Evolutionary conservation across 1,284 basidiomycete species (phyloP).

Genomic region (Volvariella volvacea): DNA sequence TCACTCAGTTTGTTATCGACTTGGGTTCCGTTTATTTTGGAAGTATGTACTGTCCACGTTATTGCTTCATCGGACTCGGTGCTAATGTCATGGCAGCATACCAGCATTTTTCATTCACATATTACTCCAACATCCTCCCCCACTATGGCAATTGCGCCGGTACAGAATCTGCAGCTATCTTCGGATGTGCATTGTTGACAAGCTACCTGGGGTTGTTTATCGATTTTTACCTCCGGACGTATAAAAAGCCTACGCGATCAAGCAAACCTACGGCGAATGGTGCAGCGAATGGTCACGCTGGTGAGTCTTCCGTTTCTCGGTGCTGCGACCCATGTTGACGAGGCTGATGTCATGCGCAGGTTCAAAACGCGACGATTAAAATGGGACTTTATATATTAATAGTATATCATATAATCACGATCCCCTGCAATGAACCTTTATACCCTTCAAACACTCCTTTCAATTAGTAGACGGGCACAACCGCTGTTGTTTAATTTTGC

Average conservation of each 20-base stretch:
- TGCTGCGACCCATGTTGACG: no score
- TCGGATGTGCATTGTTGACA: conserved; percentile 85
- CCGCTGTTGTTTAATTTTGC: no score
- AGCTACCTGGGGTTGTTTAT: conserved; percentile 91
- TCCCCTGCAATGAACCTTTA: no score
- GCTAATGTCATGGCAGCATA: conserved; percentile 52
- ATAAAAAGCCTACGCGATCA: conserved; percentile 54
- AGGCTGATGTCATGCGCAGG: no score
- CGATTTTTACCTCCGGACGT: conserved; percentile 83
- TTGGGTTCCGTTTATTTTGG: conserved; percentile 88
- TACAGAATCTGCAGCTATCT: conserved; percentile 80
- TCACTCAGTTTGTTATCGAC: conserved; percentile 91
- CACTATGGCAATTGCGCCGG: conserved; percentile 81
- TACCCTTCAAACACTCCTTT: no score
- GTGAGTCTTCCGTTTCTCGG: background rate
- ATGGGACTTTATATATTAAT: no score
- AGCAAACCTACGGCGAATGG: conserved; percentile 34
- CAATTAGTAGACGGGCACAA: no score
- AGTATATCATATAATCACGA: no score
- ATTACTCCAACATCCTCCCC: conserved; percentile 56
- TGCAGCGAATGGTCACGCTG: conserved; percentile 26
- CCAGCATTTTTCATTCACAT: conserved; percentile 70
- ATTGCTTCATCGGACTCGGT: no score
- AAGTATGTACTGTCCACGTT: conserved; percentile 51
- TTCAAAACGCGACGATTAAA: no score